These are phyloP conservation scores for Nowakowskiella sp. DNA, from an alignment of 192 early-diverging fungal genomes.

Conservation along the genomic window DNA sequence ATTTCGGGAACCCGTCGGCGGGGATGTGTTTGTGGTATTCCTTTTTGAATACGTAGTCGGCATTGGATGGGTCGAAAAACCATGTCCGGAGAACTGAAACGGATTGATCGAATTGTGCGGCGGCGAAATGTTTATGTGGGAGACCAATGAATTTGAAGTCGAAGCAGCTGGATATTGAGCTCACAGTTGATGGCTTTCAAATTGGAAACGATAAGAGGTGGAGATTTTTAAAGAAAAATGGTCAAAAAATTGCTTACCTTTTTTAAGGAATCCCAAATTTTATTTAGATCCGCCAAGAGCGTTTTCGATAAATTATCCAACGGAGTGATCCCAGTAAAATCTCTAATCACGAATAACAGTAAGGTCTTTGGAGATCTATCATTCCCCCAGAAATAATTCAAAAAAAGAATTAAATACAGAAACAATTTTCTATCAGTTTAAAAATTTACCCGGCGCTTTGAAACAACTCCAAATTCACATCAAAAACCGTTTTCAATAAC, in stretches of 20 bases:
- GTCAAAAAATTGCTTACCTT: conserved; percentile 44
- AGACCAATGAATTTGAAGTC: conserved; percentile 82
- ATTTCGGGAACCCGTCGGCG: conserved; percentile 89
- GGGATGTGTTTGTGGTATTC: conserved; percentile 87
- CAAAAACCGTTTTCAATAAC: conserved; percentile 94
- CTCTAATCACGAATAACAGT: conserved; percentile 93
- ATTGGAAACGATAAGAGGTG: neutral
- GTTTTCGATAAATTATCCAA: conserved; percentile 71
- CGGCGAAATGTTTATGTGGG: conserved; percentile 82
- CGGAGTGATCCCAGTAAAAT: conserved; percentile 84
- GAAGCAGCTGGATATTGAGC: conserved; percentile 87
- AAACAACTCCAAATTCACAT: conserved; percentile 97
- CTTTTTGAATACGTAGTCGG: conserved; percentile 76
- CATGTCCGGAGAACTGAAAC: conserved; percentile 32
- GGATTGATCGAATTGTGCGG: conserved; percentile 72
- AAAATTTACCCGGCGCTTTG: conserved; percentile 56
- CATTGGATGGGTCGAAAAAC: conserved; percentile 60
- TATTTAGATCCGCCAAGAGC: conserved; percentile 72
- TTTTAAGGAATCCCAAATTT: conserved; percentile 82
- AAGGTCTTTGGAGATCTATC: conserved; percentile 79
- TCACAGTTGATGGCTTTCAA: neutral
- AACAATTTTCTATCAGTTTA: conserved; percentile 7
- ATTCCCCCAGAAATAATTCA: neutral
- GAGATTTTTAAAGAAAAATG: neutral
- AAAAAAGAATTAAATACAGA: conserved; percentile 1